Conservation (phyloP, 768 basidiomycete genomes). For the Boletus rubescentipes region DNA sequence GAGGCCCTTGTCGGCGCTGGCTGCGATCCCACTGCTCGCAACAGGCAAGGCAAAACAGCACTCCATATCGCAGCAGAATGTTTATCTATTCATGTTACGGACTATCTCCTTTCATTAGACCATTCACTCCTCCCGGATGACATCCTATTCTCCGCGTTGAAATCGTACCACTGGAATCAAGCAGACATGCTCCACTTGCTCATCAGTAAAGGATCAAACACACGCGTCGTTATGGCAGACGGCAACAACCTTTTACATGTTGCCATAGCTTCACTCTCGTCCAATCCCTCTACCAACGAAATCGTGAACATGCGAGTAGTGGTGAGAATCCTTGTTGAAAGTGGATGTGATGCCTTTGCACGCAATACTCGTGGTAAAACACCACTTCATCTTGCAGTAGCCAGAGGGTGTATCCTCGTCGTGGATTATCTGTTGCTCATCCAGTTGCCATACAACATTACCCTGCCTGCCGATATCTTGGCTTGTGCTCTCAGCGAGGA, state of each 20-base stretch:
- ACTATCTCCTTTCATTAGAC: background rate
- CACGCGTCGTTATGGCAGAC: background rate
- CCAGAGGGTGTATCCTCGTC: background rate
- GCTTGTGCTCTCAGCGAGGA: background rate
- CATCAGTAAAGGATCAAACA: background rate
- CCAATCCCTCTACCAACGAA: too few species aligned
- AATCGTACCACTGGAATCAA: too few species aligned
- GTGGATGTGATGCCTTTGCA: conserved; percentile 1
- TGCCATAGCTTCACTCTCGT: background rate
- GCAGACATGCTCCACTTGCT: background rate
- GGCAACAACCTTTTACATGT: conserved; percentile 3
- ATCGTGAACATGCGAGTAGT: background rate
- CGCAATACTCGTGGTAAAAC: background rate
- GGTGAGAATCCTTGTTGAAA: background rate
- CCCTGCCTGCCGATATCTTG: conserved; percentile 1
- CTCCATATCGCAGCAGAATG: background rate
- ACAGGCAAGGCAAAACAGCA: too few species aligned
- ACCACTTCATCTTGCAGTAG: conserved; percentile 5
- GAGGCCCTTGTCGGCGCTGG: too few species aligned
- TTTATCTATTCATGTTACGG: background rate
- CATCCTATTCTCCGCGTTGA: conserved; percentile 1
- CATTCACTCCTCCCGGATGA: background rate
- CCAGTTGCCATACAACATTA: too few species aligned
- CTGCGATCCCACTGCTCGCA: too few species aligned
- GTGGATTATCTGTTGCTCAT: background rate